Conservation (phyloP, 768 basidiomycete species). For the Rhodotorula taiwanensis region DNA sequence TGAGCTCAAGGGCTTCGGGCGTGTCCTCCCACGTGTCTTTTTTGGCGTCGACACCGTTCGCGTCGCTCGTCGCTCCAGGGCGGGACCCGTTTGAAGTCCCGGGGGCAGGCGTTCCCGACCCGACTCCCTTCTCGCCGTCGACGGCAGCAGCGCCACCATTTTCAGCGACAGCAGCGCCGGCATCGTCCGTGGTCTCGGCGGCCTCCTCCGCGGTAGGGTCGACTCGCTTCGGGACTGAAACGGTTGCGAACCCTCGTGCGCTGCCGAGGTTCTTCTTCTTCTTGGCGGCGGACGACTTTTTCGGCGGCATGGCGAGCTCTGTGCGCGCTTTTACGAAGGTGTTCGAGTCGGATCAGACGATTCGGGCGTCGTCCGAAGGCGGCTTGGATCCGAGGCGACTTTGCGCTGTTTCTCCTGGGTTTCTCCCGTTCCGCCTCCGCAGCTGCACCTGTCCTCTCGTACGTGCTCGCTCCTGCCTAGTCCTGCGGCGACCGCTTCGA, state of each 20-base stretch:
- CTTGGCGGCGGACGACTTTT: constrained; percentile 53
- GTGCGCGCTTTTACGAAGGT: no score
- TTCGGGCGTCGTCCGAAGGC: no score
- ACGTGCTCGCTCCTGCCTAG: no score
- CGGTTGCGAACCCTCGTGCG: constrained; percentile 57
- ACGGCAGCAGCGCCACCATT: not conserved
- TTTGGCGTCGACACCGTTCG: not conserved
- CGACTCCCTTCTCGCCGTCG: not conserved
- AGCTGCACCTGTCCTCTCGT: no score
- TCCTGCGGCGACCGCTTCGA: no score
- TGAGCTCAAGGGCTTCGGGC: constrained; percentile 41
- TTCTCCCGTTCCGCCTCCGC: no score
- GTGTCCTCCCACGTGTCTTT: constrained; percentile 37
- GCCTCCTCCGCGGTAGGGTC: not conserved
- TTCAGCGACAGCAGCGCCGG: not conserved
- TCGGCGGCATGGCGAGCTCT: constrained; percentile 28
- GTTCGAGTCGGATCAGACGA: no score
- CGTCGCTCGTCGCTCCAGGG: constrained; percentile 36
- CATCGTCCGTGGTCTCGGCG: constrained; percentile 1
- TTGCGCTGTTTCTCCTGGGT: no score
- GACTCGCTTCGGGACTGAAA: constrained; percentile 44
- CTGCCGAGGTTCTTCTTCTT: constrained; percentile 71
- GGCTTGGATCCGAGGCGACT: no score
- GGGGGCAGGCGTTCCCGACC: no score
- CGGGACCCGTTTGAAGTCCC: no score